phyloP scores from a whole-genome alignment of 2,329 filamentous ascomycete species.

The Fusarium miscanthi region DNA sequence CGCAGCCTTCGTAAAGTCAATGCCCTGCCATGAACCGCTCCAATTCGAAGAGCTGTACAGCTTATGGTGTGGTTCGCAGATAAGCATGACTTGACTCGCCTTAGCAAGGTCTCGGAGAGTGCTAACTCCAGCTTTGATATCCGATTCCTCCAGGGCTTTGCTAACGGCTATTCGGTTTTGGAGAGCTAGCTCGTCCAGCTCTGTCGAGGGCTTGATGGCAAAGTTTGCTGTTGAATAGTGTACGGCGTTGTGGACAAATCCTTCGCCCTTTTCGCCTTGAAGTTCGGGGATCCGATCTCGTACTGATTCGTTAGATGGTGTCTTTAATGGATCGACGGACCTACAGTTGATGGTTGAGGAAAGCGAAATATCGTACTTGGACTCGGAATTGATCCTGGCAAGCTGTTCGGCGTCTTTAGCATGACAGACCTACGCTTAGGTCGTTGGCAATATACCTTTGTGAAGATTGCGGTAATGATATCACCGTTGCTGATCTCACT shows the following conservation, averaged over 20 bases:
- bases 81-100: background rate
- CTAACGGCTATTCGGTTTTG: background rate
- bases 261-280: background rate
- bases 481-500: conserved; percentile 4
- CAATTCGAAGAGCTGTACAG: conserved; percentile 9
- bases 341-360: conserved; percentile 7
- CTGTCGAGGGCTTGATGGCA: background rate
- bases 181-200: background rate
- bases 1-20: background rate
- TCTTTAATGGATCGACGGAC: fast-evolving
- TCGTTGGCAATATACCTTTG: background rate
- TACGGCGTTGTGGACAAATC: background rate
- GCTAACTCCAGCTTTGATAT: background rate
- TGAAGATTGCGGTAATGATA: conserved; percentile 5
- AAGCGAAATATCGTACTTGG: background rate
- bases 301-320: background rate
- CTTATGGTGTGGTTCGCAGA: background rate
- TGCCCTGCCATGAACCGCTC: conserved; percentile 7
- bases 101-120: background rate
- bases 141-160: background rate
- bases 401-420: background rate
- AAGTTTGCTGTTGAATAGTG: conserved; percentile 1
- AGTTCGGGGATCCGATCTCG: conserved; percentile 4
- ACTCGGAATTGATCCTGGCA: background rate
- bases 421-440: fast-evolving